Conservation (phyloP, 1,284 basidiomycete species). For the Xerocomus minutiporus region DNA sequence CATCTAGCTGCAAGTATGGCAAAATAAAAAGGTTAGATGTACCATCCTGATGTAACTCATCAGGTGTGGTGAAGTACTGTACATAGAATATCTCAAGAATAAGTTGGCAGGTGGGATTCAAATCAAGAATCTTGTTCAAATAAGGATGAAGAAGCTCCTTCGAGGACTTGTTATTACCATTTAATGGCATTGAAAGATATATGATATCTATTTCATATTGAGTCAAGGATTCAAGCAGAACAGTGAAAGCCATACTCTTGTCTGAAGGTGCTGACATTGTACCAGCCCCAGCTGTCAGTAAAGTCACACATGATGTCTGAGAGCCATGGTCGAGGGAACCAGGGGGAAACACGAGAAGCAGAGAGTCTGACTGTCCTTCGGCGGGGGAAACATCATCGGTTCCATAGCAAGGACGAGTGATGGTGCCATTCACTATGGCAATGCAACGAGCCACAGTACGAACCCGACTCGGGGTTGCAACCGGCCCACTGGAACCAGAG, state of each 20-base stretch:
- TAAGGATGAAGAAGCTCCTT: slow-evolving; percentile 58
- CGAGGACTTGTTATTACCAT: slow-evolving; percentile 30
- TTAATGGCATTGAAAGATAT: slow-evolving; percentile 54
- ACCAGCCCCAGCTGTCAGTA: slow-evolving; percentile 75
- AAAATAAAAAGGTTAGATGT: slow-evolving; percentile 36
- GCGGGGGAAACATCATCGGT: slow-evolving; percentile 19
- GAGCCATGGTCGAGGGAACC: slow-evolving; percentile 47
- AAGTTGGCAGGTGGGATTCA: slow-evolving; percentile 24
- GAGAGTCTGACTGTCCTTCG: slow-evolving; percentile 32
- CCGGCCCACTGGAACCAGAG: not conserved
- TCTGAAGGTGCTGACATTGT: slow-evolving; percentile 82
- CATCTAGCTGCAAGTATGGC: slow-evolving; percentile 37
- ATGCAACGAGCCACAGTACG: slow-evolving; percentile 58
- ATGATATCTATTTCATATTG: slow-evolving; percentile 47
- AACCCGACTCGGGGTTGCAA: slow-evolving; percentile 7
- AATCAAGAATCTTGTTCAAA: slow-evolving; percentile 43
- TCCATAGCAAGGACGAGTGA: slow-evolving; percentile 30
- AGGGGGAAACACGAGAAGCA: slow-evolving; percentile 82
- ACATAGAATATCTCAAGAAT: slow-evolving; percentile 57
- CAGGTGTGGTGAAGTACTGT: slow-evolving; percentile 32
- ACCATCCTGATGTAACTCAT: slow-evolving; percentile 3
- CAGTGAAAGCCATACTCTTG: slow-evolving; percentile 56
- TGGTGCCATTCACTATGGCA: slow-evolving; percentile 54
- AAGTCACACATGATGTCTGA: slow-evolving; percentile 54
- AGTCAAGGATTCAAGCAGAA: not conserved